phyloP scores from a whole-genome alignment of 2,329 filamentous ascomycete genomes.

The Ophiostoma quercus region DNA sequence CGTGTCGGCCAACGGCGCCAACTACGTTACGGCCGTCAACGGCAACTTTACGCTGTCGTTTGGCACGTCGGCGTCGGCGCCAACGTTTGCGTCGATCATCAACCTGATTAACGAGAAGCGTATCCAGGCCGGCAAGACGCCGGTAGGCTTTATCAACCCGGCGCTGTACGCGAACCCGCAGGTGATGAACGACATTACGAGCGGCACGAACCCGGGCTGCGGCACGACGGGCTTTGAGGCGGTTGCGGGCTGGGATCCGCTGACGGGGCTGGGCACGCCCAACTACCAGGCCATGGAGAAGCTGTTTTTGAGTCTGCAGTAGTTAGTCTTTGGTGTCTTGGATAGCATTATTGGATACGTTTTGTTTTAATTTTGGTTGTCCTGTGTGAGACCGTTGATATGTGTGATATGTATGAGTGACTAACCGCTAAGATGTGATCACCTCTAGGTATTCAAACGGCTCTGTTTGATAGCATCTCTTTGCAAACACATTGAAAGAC shows the following conservation, averaged over 20 bases:
- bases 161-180: slow-evolving; percentile 32
- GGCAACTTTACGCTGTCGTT: slow-evolving; percentile 36
- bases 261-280: slow-evolving; percentile 27
- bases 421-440: too few relatives aligned
- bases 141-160: slow-evolving; percentile 37
- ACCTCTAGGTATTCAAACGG: too few relatives aligned
- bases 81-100: slow-evolving; percentile 54
- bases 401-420: too few relatives aligned
- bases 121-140: slow-evolving; percentile 42
- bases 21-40: slow-evolving; percentile 30
- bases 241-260: slow-evolving; percentile 31
- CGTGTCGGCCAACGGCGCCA: slow-evolving; percentile 31
- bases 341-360: background rate
- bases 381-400: too few relatives aligned
- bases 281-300: slow-evolving; percentile 28
- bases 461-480: too few relatives aligned
- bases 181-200: slow-evolving; percentile 33
- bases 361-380: background rate
- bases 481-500: background rate
- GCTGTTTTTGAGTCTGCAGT: slow-evolving; percentile 27
- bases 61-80: slow-evolving; percentile 54
- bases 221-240: slow-evolving; percentile 33
- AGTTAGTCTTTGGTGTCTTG: background rate
- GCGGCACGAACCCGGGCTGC: slow-evolving; percentile 34
- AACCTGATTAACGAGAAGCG: slow-evolving; percentile 59